phyloP scores from a whole-genome alignment of 1,139 yeast genomes.

The Hyphopichia pseudoburtonii region DNA sequence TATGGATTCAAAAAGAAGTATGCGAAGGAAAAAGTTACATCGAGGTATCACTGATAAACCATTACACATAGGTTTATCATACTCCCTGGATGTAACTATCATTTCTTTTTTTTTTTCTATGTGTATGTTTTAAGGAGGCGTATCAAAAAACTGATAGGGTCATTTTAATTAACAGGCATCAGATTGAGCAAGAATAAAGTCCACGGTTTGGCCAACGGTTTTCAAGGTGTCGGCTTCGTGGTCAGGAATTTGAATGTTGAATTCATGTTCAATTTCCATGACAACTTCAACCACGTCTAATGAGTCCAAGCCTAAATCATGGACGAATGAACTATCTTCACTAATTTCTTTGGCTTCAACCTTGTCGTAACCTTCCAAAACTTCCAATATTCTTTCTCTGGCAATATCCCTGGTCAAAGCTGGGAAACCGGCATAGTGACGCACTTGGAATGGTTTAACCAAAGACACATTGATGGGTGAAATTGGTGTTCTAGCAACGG shows the following conservation, averaged over 20 bases:
- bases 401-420: slow-evolving; percentile 69
- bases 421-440: slow-evolving; percentile 64
- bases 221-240: slow-evolving; percentile 80
- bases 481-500: slow-evolving; percentile 13
- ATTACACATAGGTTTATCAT: too few relatives aligned
- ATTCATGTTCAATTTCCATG: slow-evolving; percentile 86
- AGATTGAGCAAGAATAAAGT: slow-evolving; percentile 69
- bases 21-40: too few relatives aligned
- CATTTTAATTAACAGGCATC: slow-evolving; percentile 60
- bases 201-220: slow-evolving; percentile 81
- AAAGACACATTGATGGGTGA: slow-evolving; percentile 14
- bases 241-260: slow-evolving; percentile 79
- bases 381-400: slow-evolving; percentile 71
- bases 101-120: too few relatives aligned
- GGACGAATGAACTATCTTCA: slow-evolving; percentile 60
- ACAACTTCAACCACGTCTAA: slow-evolving; percentile 87
- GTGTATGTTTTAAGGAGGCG: neutral
- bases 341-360: slow-evolving; percentile 53
- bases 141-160: too few relatives aligned
- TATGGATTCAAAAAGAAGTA: too few relatives aligned
- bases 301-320: slow-evolving; percentile 83
- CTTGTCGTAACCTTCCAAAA: slow-evolving; percentile 80
- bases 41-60: too few relatives aligned
- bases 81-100: too few relatives aligned
- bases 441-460: slow-evolving; percentile 20